These are phyloP conservation scores for Macrolepiota albuminosa DNA, from an alignment of 768 basidiomycete genomes.

Conservation along the genomic window DNA sequence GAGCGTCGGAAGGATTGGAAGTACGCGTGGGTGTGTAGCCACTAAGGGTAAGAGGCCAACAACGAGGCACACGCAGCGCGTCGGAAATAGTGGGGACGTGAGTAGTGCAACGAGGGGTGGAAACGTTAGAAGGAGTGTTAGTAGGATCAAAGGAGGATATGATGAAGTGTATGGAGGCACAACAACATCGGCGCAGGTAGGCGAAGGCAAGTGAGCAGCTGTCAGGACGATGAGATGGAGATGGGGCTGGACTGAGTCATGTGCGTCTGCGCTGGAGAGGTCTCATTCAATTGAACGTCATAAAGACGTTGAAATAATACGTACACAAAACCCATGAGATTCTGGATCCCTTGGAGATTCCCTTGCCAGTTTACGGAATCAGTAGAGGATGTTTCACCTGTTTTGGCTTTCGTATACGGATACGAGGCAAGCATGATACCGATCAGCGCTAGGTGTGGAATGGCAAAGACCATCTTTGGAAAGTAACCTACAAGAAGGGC, in stretches of 20 bases:
- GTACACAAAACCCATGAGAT: slow-evolving; percentile 82
- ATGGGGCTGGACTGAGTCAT: slow-evolving; percentile 50
- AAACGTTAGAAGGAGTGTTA: slow-evolving; percentile 41
- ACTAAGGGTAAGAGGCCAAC: slow-evolving; percentile 14
- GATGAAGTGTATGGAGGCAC: slow-evolving; percentile 28
- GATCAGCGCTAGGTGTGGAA: slow-evolving; percentile 63
- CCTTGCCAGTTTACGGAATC: slow-evolving; percentile 79
- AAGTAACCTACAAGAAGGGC: slow-evolving; percentile 56
- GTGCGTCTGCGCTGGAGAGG: slow-evolving; percentile 50
- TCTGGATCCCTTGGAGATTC: slow-evolving; percentile 87
- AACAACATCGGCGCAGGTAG: slow-evolving; percentile 20
- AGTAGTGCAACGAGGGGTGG: slow-evolving; percentile 46
- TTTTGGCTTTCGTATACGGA: slow-evolving; percentile 34
- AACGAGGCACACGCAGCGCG: slow-evolving; percentile 43
- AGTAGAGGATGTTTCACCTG: slow-evolving; percentile 27
- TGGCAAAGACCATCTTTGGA: slow-evolving; percentile 63
- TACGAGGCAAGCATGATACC: slow-evolving; percentile 64
- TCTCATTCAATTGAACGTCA: not conserved
- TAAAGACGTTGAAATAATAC: slow-evolving; percentile 21
- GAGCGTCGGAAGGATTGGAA: slow-evolving; percentile 8
- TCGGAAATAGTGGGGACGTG: slow-evolving; percentile 41
- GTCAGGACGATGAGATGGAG: slow-evolving; percentile 46
- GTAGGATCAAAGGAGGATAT: slow-evolving; percentile 50
- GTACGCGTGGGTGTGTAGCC: slow-evolving; percentile 12
- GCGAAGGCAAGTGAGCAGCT: slow-evolving; percentile 35